These are phyloP conservation scores for Saturnispora silvae DNA, from an alignment of 805 yeast genomes.

Conservation along the genomic window DNA sequence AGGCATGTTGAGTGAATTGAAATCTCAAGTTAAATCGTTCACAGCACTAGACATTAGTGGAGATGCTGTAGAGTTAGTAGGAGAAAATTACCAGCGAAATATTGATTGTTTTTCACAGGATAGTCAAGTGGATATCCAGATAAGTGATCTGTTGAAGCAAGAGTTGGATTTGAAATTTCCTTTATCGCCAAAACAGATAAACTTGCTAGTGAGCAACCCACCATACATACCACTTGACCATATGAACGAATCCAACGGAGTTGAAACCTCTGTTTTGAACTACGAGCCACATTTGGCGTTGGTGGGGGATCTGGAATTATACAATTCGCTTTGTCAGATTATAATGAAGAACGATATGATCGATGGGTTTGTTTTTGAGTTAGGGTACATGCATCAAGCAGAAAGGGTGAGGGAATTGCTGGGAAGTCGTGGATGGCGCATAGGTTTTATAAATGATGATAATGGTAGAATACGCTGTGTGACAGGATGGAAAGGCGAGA, in stretches of 20 bases:
- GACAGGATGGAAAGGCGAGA: slow-evolving; percentile 43
- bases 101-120: background rate
- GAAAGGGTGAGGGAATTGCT: slow-evolving; percentile 11
- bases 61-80: slow-evolving; percentile 41
- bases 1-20: slow-evolving; percentile 27
- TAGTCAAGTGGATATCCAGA: slow-evolving; percentile 3
- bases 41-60: slow-evolving; percentile 48
- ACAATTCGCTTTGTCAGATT: slow-evolving; percentile 34
- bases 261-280: slow-evolving; percentile 51
- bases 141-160: slow-evolving; percentile 7
- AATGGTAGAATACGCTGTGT: slow-evolving; percentile 47
- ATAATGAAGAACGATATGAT: slow-evolving; percentile 34
- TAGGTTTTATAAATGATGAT: slow-evolving; percentile 45
- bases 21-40: slow-evolving; percentile 12
- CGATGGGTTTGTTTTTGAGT: slow-evolving; percentile 60
- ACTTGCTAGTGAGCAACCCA: slow-evolving; percentile 74
- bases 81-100: slow-evolving; percentile 29
- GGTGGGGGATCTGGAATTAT: slow-evolving; percentile 70
- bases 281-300: slow-evolving; percentile 76
- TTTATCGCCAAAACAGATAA: slow-evolving; percentile 23
- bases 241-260: slow-evolving; percentile 31
- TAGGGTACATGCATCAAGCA: slow-evolving; percentile 57
- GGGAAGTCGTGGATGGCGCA: slow-evolving; percentile 20
- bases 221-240: slow-evolving; percentile 63
- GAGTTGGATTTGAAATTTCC: slow-evolving; percentile 7